Base-by-base conservation (phyloP, 2,329 filamentous ascomycete species). In the Fonsecaea nubica region DNA sequence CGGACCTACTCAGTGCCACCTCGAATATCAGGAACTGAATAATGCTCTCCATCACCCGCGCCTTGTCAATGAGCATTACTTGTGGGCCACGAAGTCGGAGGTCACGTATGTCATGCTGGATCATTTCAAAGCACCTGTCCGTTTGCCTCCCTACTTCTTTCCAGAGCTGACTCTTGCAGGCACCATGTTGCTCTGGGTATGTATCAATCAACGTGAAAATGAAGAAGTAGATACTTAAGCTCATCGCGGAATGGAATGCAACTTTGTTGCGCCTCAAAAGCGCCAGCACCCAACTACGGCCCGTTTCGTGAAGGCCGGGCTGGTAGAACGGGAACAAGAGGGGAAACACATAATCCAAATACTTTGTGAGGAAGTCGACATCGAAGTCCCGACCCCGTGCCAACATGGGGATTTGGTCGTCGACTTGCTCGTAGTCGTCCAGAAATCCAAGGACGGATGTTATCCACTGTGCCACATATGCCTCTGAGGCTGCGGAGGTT, bases 311-410 rank as follows among this genome's bases (percentile, higher is more conserved):
- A 6, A 87, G 73, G 1, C 80, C 78, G 0, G 87, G 87, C 1
- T 81, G 82, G 75, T 89, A 89, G 73, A 88, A 86, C 1, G 88
- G 87, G 72, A 87, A 89, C 0, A 89, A 76, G 69, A 87, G 85
- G 1, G 87, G 87, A 68, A 89, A 84, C 15, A 89, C 80, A 68
- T 86, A 84, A 74, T 90, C 87, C 56, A 89, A 79, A 72, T 88
- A 89, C 63, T 86, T 81, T 81, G 87, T 86, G 63, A 85, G 76
- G 55, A 84, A 80, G 72, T 73, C 58, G 25, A 68, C 67, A 38
- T 76, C 71, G 53, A 63, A 63, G 21, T 63, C 61, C 2, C 61
- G 53, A 12, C 53, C 53, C 4, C 38, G 36, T n/a, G 52, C 50
- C 38, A 67, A 21, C 8, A 61, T 53, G 18, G 52, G 48, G 67